Percentiles rank a stretch among this genome's conserved stretches.
These are phyloP conservation scores for Calonectria hongkongensis DNA, from an alignment of 2,329 filamentous ascomycete species.

Conservation along the genomic window DNA sequence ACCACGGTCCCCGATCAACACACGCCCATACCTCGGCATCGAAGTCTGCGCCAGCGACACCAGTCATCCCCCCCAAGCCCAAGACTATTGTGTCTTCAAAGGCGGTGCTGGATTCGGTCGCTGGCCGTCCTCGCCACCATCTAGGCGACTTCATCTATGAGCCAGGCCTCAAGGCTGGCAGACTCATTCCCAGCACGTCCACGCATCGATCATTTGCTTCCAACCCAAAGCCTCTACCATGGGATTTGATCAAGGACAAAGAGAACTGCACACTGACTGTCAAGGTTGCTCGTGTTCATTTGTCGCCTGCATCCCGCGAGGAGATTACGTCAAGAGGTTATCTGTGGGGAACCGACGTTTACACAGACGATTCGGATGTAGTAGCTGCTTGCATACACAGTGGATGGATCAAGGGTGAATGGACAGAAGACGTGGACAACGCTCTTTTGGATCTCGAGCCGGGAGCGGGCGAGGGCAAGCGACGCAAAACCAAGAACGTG, in stretches of 20 bases:
- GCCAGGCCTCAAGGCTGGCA: constrained; percentile 75
- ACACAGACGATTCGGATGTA: constrained; percentile 96
- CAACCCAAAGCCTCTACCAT: constrained; percentile 83
- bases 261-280: constrained; percentile 95
- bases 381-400: constrained; percentile 94
- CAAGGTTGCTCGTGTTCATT: constrained; percentile 87
- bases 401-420: constrained; percentile 93
- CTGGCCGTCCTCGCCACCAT: constrained; percentile 83
- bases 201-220: constrained; percentile 68
- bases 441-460: constrained; percentile 76
- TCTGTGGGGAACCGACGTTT: constrained; percentile 95
- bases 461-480: constrained; percentile 54
- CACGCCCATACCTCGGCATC: constrained; percentile 48
- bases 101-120: constrained; percentile 82
- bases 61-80: constrained; percentile 72
- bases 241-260: constrained; percentile 81
- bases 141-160: constrained; percentile 91
- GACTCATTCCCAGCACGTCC: constrained; percentile 64
- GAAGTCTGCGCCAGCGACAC: constrained; percentile 48
- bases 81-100: constrained; percentile 81
- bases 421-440: constrained; percentile 85
- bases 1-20: constrained; percentile 65
- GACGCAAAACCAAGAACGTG: constrained; percentile 57
- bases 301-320: constrained; percentile 82
- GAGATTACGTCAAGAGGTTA: constrained; percentile 88